Conservation (phyloP, 1,284 basidiomycete genomes). For the Cryptococcus sp. region DNA sequence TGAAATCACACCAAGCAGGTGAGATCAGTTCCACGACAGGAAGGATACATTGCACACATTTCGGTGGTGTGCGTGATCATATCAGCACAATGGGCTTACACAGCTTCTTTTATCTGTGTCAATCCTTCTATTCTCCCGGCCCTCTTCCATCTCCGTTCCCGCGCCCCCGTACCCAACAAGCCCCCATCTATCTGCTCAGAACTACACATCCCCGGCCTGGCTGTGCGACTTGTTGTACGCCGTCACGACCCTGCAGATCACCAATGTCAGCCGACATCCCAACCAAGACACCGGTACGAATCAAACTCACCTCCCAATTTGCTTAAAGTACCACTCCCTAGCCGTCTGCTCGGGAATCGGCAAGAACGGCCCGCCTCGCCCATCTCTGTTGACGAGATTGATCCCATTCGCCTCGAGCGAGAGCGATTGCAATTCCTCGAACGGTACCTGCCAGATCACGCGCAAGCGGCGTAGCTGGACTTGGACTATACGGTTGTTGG, state of each 20-base stretch:
- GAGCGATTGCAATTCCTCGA: slow-evolving; percentile 81
- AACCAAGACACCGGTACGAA: neutral
- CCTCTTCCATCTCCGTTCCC: no score
- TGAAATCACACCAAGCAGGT: no score
- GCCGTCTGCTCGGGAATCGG: slow-evolving; percentile 54
- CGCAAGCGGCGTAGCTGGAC: slow-evolving; percentile 82
- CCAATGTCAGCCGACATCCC: neutral
- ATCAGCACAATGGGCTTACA: no score
- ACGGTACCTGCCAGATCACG: slow-evolving; percentile 88
- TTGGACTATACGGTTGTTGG: slow-evolving; percentile 70
- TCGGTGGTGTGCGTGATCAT: no score
- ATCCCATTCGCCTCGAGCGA: slow-evolving; percentile 86
- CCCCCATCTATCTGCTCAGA: neutral
- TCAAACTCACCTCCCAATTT: slow-evolving; percentile 51
- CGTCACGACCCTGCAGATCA: slow-evolving; percentile 32
- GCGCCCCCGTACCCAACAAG: neutral
- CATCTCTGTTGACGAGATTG: slow-evolving; percentile 64
- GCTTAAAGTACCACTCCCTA: slow-evolving; percentile 58
- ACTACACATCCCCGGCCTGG: slow-evolving; percentile 15
- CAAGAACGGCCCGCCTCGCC: slow-evolving; percentile 57
- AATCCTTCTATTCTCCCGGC: neutral
- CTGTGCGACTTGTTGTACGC: slow-evolving; percentile 43
- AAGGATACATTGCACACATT: no score
- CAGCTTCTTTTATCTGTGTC: neutral
- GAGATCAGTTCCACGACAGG: no score